A percentile compares a stretch with the other conserved stretches of the same genome.
Conservation (phyloP, 1,139 yeast genomes). For the Torulaspora pretoriensis region DNA sequence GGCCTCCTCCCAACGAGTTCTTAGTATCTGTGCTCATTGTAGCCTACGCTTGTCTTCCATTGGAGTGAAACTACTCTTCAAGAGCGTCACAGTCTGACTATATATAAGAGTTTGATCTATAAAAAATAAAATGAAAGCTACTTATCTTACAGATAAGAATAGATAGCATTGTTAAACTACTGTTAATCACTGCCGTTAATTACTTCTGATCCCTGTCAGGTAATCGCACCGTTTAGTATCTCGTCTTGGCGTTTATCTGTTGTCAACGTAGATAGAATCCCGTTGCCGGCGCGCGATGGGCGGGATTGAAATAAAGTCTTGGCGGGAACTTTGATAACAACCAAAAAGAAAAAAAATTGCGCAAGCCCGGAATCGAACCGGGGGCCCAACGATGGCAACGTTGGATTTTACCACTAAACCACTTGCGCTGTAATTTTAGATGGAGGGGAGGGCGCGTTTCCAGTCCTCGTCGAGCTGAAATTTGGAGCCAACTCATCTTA, state of each 20-base stretch:
- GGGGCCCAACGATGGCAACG: conserved; percentile 33
- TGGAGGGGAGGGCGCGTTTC: too few relatives aligned
- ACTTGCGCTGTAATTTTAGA: conserved; percentile 19
- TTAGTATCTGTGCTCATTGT: conserved; percentile 7
- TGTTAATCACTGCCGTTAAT: too few relatives aligned
- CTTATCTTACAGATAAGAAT: not conserved
- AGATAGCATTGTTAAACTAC: not conserved
- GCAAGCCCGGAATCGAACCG: conserved; percentile 33
- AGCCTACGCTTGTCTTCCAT: not conserved
- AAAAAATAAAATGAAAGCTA: not conserved
- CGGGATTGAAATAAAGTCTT: not conserved
- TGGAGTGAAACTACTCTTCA: not conserved
- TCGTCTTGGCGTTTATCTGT: not conserved
- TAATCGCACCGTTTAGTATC: too few relatives aligned
- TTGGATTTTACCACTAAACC: conserved; percentile 31
- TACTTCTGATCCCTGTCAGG: too few relatives aligned
- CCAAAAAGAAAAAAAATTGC: conserved; percentile 15
- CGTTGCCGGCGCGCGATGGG: not conserved
- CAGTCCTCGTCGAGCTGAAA: too few relatives aligned
- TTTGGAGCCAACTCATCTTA: too few relatives aligned
- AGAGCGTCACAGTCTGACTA: not conserved
- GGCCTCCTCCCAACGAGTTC: conserved; percentile 1
- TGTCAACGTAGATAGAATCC: not conserved
- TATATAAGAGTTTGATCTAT: not conserved
- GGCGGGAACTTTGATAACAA: not conserved